Base-by-base conservation (phyloP, 1,284 basidiomycete species). In the Salmacisia buchloeana region DNA sequence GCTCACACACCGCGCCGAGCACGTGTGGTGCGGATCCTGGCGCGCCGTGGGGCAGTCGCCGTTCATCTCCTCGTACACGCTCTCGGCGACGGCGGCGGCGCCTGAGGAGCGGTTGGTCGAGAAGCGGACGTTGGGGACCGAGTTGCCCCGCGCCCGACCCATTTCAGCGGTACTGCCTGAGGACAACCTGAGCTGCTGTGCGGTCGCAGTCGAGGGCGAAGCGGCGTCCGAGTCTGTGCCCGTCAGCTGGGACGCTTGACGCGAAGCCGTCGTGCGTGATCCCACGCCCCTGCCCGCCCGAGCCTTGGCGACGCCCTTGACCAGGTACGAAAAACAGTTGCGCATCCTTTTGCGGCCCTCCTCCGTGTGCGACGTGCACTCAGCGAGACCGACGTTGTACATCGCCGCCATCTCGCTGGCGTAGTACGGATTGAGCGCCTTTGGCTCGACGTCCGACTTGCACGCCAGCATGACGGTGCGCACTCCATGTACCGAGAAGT, bases 301-400 rank as follows among this genome's bases (percentile, higher is more conserved):
- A 21, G 66, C 63, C 64, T 76, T 76, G 36, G 73, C 74, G n/a
- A 76, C 74, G 34, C 75, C 74, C 46, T 75, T 75, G 52, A 76
- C 73, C 21, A 75, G 61, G 46, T 75, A 76, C 1, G 72, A 74
- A 60, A 76, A 76, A 60, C 73, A 75, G 59, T 76, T 74, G 35
- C 72, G 66, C 75, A 76, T 75, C n/a, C 75, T 59, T 67, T 74
- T 75, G 61, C 72, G 74, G 58, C 75, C 73, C 57, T 76, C 75
- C 43, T 76, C 75, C n/a, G 56, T 41, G 5, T 29, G 39, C 4
- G 38, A 43, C 27, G 70, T 76, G 62, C 75, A 76, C 59, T 76
- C 75, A 10, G 75, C 73, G 23, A 76, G 67, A 13, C 75, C 75
- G 33, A 75, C 75, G 31, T 73, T 73, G 65, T 73, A 75, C 49